Base-by-base conservation (phyloP, 2,329 filamentous ascomycete genomes). In the Chrysosporium queenslandicum region DNA sequence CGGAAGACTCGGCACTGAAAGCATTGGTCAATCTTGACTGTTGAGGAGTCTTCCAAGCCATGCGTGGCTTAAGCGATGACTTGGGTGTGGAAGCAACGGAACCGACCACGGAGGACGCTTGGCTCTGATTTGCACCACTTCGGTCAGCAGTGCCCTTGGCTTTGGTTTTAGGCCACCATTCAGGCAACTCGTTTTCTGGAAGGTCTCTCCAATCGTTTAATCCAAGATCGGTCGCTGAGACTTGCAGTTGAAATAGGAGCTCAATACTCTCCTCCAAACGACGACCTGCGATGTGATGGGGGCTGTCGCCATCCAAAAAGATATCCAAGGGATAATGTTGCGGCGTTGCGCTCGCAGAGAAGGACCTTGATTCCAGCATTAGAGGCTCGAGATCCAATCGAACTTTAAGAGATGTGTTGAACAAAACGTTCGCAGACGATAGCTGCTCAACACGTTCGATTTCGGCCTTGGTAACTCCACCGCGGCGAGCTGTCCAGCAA, bases 391-490 rank as follows among this genome's bases (percentile, higher is more conserved):
- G 18, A 6, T 40, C 39, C n/a, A 59, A 59, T 25, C 56, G 57
- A 4, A 64, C 50, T 9, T 52, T 46, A 57, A 64, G 60, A 8
- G 62, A 61, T 1, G 63, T 66, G 49, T 66, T 66, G 47, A 56
- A 58, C 12, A 36, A 27, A 18, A 65, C 40, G 46, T 66, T 60
- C 20, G 59, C 56, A 2, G 52, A n/a, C 5, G 58, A 59, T 47
- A 61, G 57, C 21, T 50, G 46, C 30, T 63, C 62, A 7, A 64
- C 56, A 7, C 61, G 59, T 42, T 63, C 61, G n/a, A 66, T 46
- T 49, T 65, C 63, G 2, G 58, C 47, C 37, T 55, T 55, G 6
- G 56, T 58, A 29, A 58, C 49, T 2, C 46, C 36, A 4, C 54
- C 55, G 20, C 60, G 56, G 18, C 58, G 54, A 34, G 49, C 55